phyloP scores from a whole-genome alignment of 495 filamentous ascomycete genomes.

The Aspergillus hancockii region DNA sequence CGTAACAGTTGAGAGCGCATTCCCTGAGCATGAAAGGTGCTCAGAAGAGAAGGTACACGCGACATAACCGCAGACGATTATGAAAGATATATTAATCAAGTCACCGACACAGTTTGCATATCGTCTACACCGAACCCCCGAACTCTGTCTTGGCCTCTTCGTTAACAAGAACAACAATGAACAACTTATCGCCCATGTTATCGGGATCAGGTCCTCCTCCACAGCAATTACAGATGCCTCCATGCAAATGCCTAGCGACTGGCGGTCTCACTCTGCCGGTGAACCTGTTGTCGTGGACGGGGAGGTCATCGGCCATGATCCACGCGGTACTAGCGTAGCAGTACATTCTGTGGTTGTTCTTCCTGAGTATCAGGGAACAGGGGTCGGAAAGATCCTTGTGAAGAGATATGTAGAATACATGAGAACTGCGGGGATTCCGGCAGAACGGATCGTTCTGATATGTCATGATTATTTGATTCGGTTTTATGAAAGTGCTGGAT shows the following conservation, averaged over 20 bases:
- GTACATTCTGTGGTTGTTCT: conserved; percentile 28
- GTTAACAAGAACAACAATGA: conserved; percentile 8
- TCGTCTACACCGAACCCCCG: conserved; percentile 20
- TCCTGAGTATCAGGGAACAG: conserved; percentile 25
- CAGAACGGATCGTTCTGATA: conserved; percentile 18
- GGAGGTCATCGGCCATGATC: conserved; percentile 25
- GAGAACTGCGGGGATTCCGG: neutral
- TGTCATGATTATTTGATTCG: conserved; percentile 26
- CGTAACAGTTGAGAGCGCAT: conserved; percentile 22
- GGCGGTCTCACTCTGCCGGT: conserved; percentile 11
- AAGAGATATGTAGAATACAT: conserved; percentile 25
- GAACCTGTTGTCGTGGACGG: conserved; percentile 9
- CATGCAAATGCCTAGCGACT: conserved; percentile 25
- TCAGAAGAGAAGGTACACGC: conserved; percentile 29
- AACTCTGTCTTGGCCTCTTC: conserved; percentile 26
- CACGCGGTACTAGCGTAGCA: conserved; percentile 19
- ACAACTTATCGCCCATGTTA: conserved; percentile 25
- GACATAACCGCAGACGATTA: no score
- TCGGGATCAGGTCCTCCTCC: conserved; percentile 15
- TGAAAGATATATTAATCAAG: no score
- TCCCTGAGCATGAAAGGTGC: conserved; percentile 24
- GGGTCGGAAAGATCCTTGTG: conserved; percentile 25
- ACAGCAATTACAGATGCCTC: conserved; percentile 22
- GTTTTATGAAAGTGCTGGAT: conserved; percentile 28
- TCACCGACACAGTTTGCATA: conserved; percentile 20